These are phyloP conservation scores for Lachnellula occidentalis DNA, from an alignment of 2,329 filamentous ascomycete species.

Conservation along the genomic window DNA sequence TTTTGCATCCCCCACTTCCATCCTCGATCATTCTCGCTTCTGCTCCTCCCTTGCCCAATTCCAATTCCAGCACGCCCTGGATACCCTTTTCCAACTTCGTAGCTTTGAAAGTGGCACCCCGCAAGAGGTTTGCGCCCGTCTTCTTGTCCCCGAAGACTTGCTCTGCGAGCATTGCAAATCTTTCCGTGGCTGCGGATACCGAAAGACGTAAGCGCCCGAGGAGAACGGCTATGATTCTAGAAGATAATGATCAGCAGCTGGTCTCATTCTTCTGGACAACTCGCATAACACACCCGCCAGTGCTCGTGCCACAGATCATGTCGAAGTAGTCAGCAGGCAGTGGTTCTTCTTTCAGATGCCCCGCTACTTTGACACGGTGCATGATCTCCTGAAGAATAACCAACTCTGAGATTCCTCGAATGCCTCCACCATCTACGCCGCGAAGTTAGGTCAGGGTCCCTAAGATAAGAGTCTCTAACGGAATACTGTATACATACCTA, in stretches of 20 bases:
- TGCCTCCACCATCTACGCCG: conserved; percentile 32
- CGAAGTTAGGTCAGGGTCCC: not conserved
- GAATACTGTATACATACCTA: not conserved
- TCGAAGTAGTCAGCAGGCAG: conserved; percentile 35
- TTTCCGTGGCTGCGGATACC: not conserved
- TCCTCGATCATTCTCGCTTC: too few species aligned
- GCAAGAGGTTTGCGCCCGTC: too few species aligned
- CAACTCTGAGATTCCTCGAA: conserved; percentile 34
- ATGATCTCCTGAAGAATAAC: conserved; percentile 33
- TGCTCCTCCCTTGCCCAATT: too few species aligned
- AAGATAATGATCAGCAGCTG: not conserved
- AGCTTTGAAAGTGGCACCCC: too few species aligned
- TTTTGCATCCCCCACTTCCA: too few species aligned
- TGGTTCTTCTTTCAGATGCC: conserved; percentile 15
- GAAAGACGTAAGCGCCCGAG: conserved; percentile 39
- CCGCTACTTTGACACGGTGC: conserved; percentile 22
- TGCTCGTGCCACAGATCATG: conserved; percentile 30
- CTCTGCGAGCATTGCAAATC: too few species aligned
- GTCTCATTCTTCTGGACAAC: not conserved
- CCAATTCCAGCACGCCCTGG: too few species aligned
- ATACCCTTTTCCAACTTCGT: too few species aligned
- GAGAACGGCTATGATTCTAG: conserved; percentile 44
- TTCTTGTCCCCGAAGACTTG: too few species aligned
- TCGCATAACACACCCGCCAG: conserved; percentile 27
- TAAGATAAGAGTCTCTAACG: not conserved